Evolutionary conservation across 345 rosid species (phyloP).

Genomic region (Anastatica hierochuntica): DNA sequence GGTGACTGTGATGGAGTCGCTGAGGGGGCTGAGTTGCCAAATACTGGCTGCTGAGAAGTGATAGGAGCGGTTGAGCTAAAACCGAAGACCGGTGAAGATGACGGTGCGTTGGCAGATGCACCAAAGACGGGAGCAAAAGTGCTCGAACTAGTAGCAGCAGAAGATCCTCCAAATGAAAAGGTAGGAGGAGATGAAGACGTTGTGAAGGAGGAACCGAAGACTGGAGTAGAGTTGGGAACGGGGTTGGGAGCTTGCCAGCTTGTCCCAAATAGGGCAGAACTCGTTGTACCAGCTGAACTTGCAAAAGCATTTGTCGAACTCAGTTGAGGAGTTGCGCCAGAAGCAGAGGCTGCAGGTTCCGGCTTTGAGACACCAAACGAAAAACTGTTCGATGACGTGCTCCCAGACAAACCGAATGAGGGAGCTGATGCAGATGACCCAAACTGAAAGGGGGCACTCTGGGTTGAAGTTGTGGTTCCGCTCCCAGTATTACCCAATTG

Average conservation of each 20-base stretch:
- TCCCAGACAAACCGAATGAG: conserved; percentile 38
- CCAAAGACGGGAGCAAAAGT: conserved; percentile 39
- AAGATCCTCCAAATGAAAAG: conserved; percentile 21
- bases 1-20: conserved; percentile 35
- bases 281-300: conserved; percentile 34
- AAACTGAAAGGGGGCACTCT: conserved; percentile 41
- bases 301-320: conserved; percentile 33
- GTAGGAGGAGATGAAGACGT: conserved; percentile 36
- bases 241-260: conserved; percentile 44
- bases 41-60: conserved; percentile 37
- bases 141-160: conserved; percentile 21
- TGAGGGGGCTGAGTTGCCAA: conserved; percentile 37
- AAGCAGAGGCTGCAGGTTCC: conserved; percentile 30
- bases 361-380: conserved; percentile 43
- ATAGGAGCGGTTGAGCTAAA: conserved; percentile 41
- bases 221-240: conserved; percentile 31
- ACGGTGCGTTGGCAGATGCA: conserved; percentile 33
- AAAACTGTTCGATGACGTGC: conserved; percentile 36
- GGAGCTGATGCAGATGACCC: conserved; percentile 43
- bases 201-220: conserved; percentile 3
- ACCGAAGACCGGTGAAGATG: conserved; percentile 37
- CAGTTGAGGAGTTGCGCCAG: conserved; percentile 41
- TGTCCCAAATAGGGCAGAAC: conserved; percentile 40
- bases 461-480: conserved; percentile 37
- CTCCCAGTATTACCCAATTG: conserved; percentile 36